Evolutionary conservation across 768 basidiomycete species (phyloP).

Genomic region (Psilocybe cubensis): DNA sequence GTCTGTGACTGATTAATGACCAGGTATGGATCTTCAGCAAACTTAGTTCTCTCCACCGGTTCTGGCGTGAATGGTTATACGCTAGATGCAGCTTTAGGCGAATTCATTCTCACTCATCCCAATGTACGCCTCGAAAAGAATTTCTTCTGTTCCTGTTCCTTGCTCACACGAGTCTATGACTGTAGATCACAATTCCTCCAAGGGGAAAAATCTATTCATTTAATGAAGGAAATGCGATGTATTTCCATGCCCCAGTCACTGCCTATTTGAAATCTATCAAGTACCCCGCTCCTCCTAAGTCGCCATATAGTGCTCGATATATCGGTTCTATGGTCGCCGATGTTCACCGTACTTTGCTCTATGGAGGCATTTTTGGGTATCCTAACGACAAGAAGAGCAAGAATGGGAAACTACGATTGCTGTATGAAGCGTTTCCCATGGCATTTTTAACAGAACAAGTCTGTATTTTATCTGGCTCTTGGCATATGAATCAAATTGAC

Average conservation of each 20-base stretch:
- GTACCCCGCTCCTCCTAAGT: constrained; percentile 75
- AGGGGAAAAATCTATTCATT: constrained; percentile 99
- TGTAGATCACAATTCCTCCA: constrained; percentile 86
- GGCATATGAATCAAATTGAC: neutral
- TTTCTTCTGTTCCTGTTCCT: neutral
- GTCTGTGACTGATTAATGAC: neutral
- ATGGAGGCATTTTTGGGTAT: constrained; percentile 99
- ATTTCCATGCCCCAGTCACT: constrained; percentile 83
- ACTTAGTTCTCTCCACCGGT: constrained; percentile 94
- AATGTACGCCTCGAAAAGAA: constrained; percentile 53
- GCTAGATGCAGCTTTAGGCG: constrained; percentile 91
- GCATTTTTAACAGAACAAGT: constrained; percentile 94
- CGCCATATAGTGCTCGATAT: constrained; percentile 90
- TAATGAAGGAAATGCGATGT: constrained; percentile 98
- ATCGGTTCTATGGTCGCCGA: constrained; percentile 99
- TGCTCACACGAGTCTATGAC: constrained; percentile 6
- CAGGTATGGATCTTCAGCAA: constrained; percentile 91
- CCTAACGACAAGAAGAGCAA: constrained; percentile 98
- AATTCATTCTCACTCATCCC: constrained; percentile 98
- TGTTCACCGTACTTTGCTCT: constrained; percentile 93
- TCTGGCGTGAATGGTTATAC: constrained; percentile 98
- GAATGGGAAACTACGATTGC: constrained; percentile 88
- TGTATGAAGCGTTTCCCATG: constrained; percentile 99
- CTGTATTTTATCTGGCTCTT: constrained; percentile 17
- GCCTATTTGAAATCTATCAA: constrained; percentile 93